Evolutionary conservation across 1,139 yeast species (phyloP), one percentile per base, ranked within the genome.

Genomic region (Taphrina sp.): DNA sequence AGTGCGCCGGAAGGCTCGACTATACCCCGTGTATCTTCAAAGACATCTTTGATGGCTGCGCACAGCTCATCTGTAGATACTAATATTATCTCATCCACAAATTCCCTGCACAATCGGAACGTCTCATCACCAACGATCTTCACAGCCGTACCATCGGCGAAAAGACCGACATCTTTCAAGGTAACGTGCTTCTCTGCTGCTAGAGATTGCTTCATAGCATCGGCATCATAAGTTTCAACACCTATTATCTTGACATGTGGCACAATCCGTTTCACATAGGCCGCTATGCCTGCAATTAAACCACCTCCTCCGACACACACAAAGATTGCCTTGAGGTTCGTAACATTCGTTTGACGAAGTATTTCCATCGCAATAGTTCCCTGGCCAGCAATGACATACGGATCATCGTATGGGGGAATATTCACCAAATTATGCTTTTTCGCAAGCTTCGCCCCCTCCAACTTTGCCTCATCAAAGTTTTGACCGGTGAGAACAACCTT

Each of bases 101-200:
- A 81, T 47, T 85, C 81, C 62, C 77, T 73, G 63, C 92, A 82
- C 20, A 90, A 76, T 65, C 95, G 77, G 77, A 88, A 92, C 14
- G 95, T 85, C 70, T 94, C 98, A 61, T 83, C 85, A 57, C 99
- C 99, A 29, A 89, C 76, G 10, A 84, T 70, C 66, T 83, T 86
- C 42, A 92, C 99, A 3, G 98, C 96, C n/a, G 99, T 89, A 66
- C 98, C 99, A 70, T 92, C 99, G n/a, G 98, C 98, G 71, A 92
- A 92, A n/a, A 85, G 75, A n/a, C 99, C 99, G 7, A 90, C 97
- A 26, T 77, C 75, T 31, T 76, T 72, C 59, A 94, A 75, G 1
- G 74, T 68, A 12, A 79, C 80, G 62, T 83, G 78, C 54, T 80
- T 71, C 29, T 80, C 77, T 17, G 71, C 66, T 59, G 80, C 67